Evolutionary conservation across 192 early-diverging fungal species (phyloP), one percentile per base, ranked within the genome.

Genomic region (Glomus cerebriforme): DNA sequence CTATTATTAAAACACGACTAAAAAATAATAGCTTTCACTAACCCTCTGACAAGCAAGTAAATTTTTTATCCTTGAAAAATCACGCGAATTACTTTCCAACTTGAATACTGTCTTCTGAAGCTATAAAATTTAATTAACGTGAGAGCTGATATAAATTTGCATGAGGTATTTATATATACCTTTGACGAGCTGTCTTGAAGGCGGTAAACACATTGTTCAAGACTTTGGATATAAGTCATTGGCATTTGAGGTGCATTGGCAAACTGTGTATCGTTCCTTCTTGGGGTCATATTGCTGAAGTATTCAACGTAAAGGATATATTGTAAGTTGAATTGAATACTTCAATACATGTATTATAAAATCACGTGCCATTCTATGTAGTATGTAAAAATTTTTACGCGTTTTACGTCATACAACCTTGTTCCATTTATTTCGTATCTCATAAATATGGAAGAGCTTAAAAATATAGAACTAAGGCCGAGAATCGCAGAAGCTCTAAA

Each of bases 401-500:
- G 39, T 43, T 43, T 43, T 43, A 43, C 39, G 39, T 43, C 39
- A 43, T 9, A 43, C 7, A 43, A 43, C 39, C 39, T 39, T 39
- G 10, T 43, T 43, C n/a, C n/a, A n/a, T n/a, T n/a, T n/a, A n/a
- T 43, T 43, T 9, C 10, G 10, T 2, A 39, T 39, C 10, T 43
- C 39, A 5, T 39, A 49, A 54, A 54, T 54, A 72, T 72, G 69
- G 73, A 74, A 31, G 39, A 35, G 47, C 29, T 74, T 74, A 29
- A 22, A 49, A 58, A 15, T 32, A 49, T 74, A 59, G 47, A 27
- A 27, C 12, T 74, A 59, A 49, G 73, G 15, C 73, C 73, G 17
- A 74, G 73, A 29, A 74, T 74, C 26, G 73, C 9, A 12, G 73
- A 74, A 12, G 73, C 73, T 31, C 24, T 74, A 47, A 74, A 29